These are phyloP conservation scores for Aspergillus proliferans DNA, from an alignment of 2,329 filamentous ascomycete species.

Conservation along the genomic window DNA sequence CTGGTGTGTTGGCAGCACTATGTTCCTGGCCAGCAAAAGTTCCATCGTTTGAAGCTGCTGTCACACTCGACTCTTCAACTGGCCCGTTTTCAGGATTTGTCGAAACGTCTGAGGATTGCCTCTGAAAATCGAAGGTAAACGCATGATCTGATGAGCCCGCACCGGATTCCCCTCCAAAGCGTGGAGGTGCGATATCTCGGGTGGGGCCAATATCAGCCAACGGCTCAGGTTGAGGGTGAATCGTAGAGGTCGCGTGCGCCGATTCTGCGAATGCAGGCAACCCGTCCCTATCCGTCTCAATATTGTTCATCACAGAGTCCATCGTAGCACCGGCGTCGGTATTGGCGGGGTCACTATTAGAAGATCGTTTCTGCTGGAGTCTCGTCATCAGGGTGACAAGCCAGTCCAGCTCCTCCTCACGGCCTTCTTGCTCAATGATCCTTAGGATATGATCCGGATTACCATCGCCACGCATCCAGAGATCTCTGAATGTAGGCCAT, in stretches of 20 bases:
- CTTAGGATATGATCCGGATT: conserved; percentile 54
- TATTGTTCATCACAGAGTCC: neutral
- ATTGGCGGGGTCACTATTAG: conserved; percentile 2
- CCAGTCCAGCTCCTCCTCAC: conserved; percentile 54
- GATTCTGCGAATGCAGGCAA: neutral
- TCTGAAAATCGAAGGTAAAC: conserved; percentile 3
- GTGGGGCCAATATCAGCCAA: neutral
- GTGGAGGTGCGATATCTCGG: conserved; percentile 3
- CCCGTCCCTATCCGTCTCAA: neutral
- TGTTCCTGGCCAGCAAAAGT: neutral
- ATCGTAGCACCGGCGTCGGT: neutral
- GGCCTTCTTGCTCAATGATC: conserved; percentile 57
- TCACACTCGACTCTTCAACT: neutral
- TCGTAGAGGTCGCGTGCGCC: neutral
- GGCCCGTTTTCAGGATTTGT: neutral
- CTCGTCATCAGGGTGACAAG: conserved; percentile 52
- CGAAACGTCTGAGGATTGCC: neutral
- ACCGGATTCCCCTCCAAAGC: neutral
- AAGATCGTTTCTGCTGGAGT: conserved; percentile 9
- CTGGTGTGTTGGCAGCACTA: neutral
- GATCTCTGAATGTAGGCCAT: conserved; percentile 47
- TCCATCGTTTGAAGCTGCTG: neutral
- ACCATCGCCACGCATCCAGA: conserved; percentile 55
- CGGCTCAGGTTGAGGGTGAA: neutral
- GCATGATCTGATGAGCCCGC: neutral